Conservation (phyloP, 306 rosid species). For the Lathyrus aphaca region DNA sequence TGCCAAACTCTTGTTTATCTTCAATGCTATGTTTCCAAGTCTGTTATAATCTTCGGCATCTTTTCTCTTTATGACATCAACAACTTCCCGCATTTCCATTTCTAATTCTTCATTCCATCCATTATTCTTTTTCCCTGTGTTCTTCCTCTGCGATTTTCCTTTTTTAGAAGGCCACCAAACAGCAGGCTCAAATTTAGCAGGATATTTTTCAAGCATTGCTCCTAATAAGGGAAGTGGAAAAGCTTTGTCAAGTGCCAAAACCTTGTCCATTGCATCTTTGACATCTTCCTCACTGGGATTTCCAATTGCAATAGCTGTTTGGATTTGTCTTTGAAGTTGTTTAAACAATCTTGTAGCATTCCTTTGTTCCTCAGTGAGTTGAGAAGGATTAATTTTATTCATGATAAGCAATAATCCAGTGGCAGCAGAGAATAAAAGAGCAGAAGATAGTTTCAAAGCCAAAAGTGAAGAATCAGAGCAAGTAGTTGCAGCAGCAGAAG, state of each 20-base stretch:
- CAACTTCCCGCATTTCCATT: slow-evolving; percentile 58
- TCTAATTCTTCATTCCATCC: slow-evolving; percentile 71
- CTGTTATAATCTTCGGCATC: slow-evolving; percentile 70
- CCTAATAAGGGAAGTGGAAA: slow-evolving; percentile 41
- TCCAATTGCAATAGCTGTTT: slow-evolving; percentile 11
- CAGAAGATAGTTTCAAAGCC: slow-evolving; percentile 39
- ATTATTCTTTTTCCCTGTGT: slow-evolving; percentile 29
- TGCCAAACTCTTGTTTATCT: slow-evolving; percentile 63
- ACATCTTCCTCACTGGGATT: slow-evolving; percentile 30
- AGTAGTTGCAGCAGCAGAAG: not conserved
- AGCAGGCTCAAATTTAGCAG: slow-evolving; percentile 34
- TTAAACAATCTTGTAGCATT: slow-evolving; percentile 39
- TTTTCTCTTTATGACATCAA: slow-evolving; percentile 54
- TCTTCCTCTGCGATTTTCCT: not conserved
- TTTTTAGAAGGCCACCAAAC: slow-evolving; percentile 40
- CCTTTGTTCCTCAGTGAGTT: slow-evolving; percentile 36
- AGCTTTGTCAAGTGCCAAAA: slow-evolving; percentile 42
- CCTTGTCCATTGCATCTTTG: slow-evolving; percentile 27
- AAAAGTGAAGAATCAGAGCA: slow-evolving; percentile 8
- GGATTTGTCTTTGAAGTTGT: not conserved
- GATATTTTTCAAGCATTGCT: slow-evolving; percentile 41
- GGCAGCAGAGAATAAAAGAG: slow-evolving; percentile 38
- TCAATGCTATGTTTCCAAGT: slow-evolving; percentile 65
- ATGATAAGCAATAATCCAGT: slow-evolving; percentile 22
- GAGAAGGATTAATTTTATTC: slow-evolving; percentile 46